A percentile compares a stretch with the other conserved stretches of the same genome.
Evolutionary conservation across 176 grass and related monocot genomes (phyloP).

Genomic region (Aegilops longissima): DNA sequence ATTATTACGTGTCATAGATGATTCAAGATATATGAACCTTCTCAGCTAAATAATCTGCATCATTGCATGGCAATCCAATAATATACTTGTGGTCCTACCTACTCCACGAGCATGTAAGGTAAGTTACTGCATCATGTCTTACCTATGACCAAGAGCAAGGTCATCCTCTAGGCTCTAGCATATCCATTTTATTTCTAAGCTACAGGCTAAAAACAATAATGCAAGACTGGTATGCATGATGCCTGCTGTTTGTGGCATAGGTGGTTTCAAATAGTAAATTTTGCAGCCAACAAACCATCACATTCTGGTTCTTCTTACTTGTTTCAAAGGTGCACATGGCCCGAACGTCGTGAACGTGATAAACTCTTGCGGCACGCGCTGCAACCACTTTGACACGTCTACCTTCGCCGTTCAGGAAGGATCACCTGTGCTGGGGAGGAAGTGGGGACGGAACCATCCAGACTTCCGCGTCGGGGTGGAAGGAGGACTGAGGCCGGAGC

Average conservation of each 20-base stretch:
- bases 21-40: not conserved
- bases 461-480: no score
- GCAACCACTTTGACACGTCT: no score
- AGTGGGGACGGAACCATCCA: no score
- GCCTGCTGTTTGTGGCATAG: not conserved
- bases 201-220: not conserved
- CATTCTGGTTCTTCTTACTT: not conserved
- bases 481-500: no score
- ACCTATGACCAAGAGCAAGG: not conserved
- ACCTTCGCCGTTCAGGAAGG: no score
- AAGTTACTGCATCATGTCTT: slow-evolving; percentile 5
- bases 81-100: slow-evolving; percentile 4
- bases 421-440: no score
- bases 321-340: not conserved
- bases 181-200: slow-evolving; percentile 15
- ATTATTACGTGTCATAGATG: not conserved
- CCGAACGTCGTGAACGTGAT: no score
- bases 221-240: not conserved
- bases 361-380: no score
- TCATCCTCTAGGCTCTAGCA: not conserved
- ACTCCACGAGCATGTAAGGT: not conserved
- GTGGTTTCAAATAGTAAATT: slow-evolving; percentile 6
- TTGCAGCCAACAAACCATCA: not conserved
- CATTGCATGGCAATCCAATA: not conserved
- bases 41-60: slow-evolving; percentile 2